These are phyloP conservation scores for Casuarina glauca DNA, from an alignment of 306 rosid species.

Conservation along the genomic window DNA sequence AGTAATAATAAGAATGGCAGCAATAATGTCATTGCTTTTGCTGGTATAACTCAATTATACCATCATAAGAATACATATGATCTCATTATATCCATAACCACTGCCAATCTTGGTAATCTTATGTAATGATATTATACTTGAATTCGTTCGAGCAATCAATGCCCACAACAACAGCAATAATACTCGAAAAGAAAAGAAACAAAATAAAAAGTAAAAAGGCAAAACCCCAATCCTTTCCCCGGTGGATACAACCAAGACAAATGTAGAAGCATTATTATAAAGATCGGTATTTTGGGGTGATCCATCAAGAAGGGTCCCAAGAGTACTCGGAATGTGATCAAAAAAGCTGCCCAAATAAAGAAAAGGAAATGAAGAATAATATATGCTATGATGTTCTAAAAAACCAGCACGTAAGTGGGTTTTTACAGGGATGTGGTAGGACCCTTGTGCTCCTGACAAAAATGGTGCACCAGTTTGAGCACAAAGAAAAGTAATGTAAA, in stretches of 20 bases:
- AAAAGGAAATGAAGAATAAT: constrained; percentile 3
- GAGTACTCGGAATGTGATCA: constrained; percentile 13
- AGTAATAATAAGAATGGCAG: no score
- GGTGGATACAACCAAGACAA: constrained; percentile 23
- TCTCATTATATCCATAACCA: constrained; percentile 32
- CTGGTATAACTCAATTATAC: background rate
- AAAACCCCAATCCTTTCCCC: constrained; percentile 20
- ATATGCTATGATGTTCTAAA: constrained; percentile 12
- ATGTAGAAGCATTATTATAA: background rate
- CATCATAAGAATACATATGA: constrained; percentile 30
- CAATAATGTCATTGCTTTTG: no score
- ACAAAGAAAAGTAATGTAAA: constrained; percentile 14
- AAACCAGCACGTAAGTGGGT: background rate
- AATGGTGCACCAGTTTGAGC: constrained; percentile 24
- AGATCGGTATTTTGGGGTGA: constrained; percentile 7
- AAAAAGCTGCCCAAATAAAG: no score
- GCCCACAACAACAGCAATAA: constrained; percentile 36
- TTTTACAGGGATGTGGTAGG: background rate
- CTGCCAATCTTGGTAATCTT: constrained; percentile 43
- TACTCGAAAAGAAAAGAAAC: constrained; percentile 25
- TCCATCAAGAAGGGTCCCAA: constrained; percentile 38
- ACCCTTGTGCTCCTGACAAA: constrained; percentile 15
- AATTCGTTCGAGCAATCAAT: constrained; percentile 47
- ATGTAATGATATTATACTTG: constrained; percentile 60
- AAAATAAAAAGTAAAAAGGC: constrained; percentile 17